These are phyloP conservation scores for Ogataea naganishii DNA, from an alignment of 805 yeast species.

Conservation along the genomic window DNA sequence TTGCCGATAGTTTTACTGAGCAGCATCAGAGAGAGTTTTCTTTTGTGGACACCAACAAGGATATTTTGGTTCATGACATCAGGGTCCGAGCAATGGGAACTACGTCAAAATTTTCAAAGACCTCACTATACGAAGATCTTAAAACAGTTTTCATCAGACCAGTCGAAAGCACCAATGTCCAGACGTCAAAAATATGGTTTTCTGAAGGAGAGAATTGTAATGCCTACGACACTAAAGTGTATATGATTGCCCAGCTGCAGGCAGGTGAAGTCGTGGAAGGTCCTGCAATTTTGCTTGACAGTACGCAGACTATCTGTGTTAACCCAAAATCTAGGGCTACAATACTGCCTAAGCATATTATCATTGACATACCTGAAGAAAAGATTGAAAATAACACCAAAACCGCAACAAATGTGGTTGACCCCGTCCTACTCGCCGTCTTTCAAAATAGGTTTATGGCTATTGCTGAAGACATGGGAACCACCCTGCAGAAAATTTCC, in stretches of 20 bases:
- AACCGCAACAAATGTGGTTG: conserved; percentile 30
- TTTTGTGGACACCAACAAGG: conserved; percentile 41
- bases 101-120: not conserved
- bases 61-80: conserved; percentile 53
- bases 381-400: conserved; percentile 19
- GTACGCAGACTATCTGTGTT: conserved; percentile 28
- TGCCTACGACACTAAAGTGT: conserved; percentile 30
- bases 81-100: conserved; percentile 38
- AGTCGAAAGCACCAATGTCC: conserved; percentile 28
- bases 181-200: too few relatives aligned
- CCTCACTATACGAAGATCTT: conserved; percentile 2
- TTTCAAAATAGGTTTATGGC: conserved; percentile 41
- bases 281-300: conserved; percentile 27
- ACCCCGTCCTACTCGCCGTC: conserved; percentile 35
- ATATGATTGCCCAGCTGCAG: conserved; percentile 35
- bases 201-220: too few relatives aligned
- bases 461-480: conserved; percentile 41
- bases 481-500: conserved; percentile 34
- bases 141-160: conserved; percentile 25
- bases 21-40: conserved; percentile 58
- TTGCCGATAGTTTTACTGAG: conserved; percentile 32
- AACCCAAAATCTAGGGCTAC: conserved; percentile 24
- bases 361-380: conserved; percentile 19
- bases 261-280: conserved; percentile 49
- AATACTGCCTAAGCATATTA: conserved; percentile 26